Evolutionary conservation across 1,284 basidiomycete species (phyloP), one percentile per base, ranked within the genome.

Genomic region (Cutaneotrichosporon curvatum): DNA sequence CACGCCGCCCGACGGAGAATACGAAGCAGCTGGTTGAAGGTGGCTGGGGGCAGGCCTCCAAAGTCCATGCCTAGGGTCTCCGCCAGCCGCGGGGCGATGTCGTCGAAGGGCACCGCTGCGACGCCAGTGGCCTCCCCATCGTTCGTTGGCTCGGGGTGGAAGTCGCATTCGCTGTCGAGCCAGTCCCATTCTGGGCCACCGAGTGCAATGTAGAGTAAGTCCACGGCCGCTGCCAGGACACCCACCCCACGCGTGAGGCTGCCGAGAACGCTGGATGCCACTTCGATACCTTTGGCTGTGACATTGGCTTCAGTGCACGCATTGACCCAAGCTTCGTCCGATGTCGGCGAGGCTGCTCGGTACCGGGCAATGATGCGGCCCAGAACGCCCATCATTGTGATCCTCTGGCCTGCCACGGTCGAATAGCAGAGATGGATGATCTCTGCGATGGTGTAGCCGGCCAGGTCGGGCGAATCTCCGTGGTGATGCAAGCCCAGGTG

Each of bases 401-500:
- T 81, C 22, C 90, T 76, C 64, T 96, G 91, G 10, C 84, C 83
- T 8, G 84, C 81, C 0, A 91, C 84, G 0, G 83, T 87, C 5
- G 87, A 91, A 43, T 86, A 76, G 1, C 82, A 81, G 4, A 94
- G 77, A 38, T 87, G 74, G 37, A 92, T 80, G n/a, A 95, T 77
- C 53, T 95, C 91, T 31, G 85, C 81, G 0, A 94, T 72, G 0
- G 87, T 91, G 67, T 95, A 96, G 0, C 91, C 92, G 0, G 91
- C 90, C n/a, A 70, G 56, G 35, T 83, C 82, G 48, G 88, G 85
- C 0, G 87, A 81, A 51, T 67, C 59, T 16, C 74, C 75, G 48
- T 95, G 91, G 65, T 95, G 91, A 67, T 96, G 91, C 19, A 95
- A 74, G 1, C 91, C 91, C 2, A 89, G 76, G 68, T 89, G 82